Conservation (phyloP, 345 rosid genomes). For the Arabidopsis suecica region DNA sequence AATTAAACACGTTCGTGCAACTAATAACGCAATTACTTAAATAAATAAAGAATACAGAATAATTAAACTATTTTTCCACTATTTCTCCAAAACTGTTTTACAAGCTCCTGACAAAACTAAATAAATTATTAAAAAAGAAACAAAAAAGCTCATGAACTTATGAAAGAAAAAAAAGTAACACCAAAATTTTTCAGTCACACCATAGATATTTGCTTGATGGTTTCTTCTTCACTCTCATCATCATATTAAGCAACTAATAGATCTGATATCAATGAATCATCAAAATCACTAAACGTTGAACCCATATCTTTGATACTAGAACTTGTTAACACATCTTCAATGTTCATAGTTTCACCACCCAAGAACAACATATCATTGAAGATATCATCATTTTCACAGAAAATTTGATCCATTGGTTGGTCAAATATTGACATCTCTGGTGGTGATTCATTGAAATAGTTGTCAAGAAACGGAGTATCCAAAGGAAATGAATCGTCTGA, state of each 20-base stretch:
- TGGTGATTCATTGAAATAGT: constrained; percentile 57
- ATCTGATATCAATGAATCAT: constrained; percentile 67
- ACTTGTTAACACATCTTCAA: constrained; percentile 37
- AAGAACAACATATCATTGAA: constrained; percentile 52
- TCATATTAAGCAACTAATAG: constrained; percentile 53
- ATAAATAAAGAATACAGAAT: constrained; percentile 3
- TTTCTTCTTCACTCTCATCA: constrained; percentile 22
- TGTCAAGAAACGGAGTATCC: constrained; percentile 63
- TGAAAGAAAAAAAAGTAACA: constrained; percentile 13
- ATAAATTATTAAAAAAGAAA: constrained; percentile 44
- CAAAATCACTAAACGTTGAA: constrained; percentile 67
- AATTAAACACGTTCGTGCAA: constrained; percentile 47
- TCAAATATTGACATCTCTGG: constrained; percentile 64
- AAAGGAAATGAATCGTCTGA: constrained; percentile 50
- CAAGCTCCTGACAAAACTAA: constrained; percentile 41
- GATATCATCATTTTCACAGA: constrained; percentile 49
- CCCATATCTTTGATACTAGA: constrained; percentile 51
- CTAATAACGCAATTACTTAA: constrained; percentile 24
- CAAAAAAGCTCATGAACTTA: constrained; percentile 21
- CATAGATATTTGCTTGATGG: constrained; percentile 29
- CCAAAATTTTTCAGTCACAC: constrained; percentile 46
- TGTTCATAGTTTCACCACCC: constrained; percentile 48
- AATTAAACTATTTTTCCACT: constrained; percentile 41
- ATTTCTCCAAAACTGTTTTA: constrained; percentile 46
- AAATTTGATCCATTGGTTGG: constrained; percentile 40